phyloP scores from a whole-genome alignment of 2,329 filamentous ascomycete genomes.

The Fusarium sp. region DNA sequence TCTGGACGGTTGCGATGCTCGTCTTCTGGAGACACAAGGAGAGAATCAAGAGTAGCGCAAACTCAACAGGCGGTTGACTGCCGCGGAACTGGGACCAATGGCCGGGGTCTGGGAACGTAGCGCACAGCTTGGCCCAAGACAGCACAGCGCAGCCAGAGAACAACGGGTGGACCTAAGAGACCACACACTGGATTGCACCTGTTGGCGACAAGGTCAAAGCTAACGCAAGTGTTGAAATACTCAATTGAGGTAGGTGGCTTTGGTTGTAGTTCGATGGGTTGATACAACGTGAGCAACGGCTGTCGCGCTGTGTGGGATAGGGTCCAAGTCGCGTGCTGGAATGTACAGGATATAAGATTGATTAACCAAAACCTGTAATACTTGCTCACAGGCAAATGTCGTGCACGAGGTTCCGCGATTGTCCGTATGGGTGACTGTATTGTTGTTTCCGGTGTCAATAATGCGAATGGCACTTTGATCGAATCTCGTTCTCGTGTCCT shows the following conservation, averaged over 20 bases:
- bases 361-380: constrained; percentile 22
- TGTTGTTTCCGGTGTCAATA: constrained; percentile 7
- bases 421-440: constrained; percentile 2
- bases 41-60: constrained; percentile 46
- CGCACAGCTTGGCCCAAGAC: constrained; percentile 45
- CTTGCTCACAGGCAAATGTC: not conserved
- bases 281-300: constrained; percentile 43
- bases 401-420: not conserved
- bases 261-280: constrained; percentile 20
- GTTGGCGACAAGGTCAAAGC: constrained; percentile 45
- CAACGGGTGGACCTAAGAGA: constrained; percentile 48
- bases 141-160: constrained; percentile 30
- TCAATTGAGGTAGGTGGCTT: constrained; percentile 27
- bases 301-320: constrained; percentile 38
- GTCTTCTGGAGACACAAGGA: constrained; percentile 30
- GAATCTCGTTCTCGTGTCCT: not conserved
- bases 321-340: constrained; percentile 37
- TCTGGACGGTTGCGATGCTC: constrained; percentile 32
- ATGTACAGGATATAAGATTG: constrained; percentile 25
- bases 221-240: constrained; percentile 40
- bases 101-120: constrained; percentile 49
- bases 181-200: constrained; percentile 54
- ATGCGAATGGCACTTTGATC: constrained; percentile 4
- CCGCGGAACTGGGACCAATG: constrained; percentile 47
- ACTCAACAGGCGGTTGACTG: constrained; percentile 46